These are phyloP conservation scores for Biscogniauxia sp. DNA, from an alignment of 2,329 filamentous ascomycete genomes.

Conservation along the genomic window DNA sequence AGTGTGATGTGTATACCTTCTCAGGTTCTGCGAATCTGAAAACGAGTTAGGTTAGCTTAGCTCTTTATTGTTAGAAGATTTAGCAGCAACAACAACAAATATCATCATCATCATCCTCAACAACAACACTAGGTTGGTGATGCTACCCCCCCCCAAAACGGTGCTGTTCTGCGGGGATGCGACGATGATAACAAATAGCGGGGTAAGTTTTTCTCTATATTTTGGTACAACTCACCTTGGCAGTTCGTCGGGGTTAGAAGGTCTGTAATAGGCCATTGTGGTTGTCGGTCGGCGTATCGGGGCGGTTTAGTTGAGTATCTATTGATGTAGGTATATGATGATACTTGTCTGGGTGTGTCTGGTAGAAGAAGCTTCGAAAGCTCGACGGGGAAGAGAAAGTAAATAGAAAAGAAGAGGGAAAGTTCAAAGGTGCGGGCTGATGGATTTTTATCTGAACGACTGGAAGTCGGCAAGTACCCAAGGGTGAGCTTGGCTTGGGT, in stretches of 20 bases:
- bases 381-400: background rate
- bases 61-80: too few species aligned
- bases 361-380: background rate
- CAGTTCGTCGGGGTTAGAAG: slow-evolving; percentile 91
- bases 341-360: too few species aligned
- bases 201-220: slow-evolving; percentile 16
- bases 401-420: background rate
- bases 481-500: too few species aligned
- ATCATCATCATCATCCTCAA: too few species aligned
- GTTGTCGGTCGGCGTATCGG: background rate
- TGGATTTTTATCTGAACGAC: background rate
- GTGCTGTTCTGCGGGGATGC: background rate
- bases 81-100: background rate
- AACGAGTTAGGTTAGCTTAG: background rate
- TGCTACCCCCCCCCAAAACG: too few species aligned
- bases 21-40: slow-evolving; percentile 53
- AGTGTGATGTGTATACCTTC: slow-evolving; percentile 28
- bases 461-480: too few species aligned
- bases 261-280: slow-evolving; percentile 88
- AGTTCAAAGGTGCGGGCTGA: background rate
- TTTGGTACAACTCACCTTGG: slow-evolving; percentile 67
- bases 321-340: too few species aligned
- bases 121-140: background rate
- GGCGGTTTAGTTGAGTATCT: too few species aligned
- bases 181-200: slow-evolving; percentile 23